These are phyloP conservation scores for Metarhizium guizhouense DNA, from an alignment of 2,329 filamentous ascomycete species.

Conservation along the genomic window DNA sequence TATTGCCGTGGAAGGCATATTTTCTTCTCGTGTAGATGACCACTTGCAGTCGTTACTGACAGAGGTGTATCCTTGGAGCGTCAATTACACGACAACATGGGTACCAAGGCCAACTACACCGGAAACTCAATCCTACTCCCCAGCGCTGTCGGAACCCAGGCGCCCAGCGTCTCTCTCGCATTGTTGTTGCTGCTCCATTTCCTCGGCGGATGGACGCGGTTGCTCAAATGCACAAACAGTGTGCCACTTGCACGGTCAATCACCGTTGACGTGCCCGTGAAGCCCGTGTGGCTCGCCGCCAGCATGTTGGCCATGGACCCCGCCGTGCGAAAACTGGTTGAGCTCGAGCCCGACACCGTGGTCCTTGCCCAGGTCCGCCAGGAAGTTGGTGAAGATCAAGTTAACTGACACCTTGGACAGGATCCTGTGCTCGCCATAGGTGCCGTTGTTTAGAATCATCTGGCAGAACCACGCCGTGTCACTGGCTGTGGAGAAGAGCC, in stretches of 20 bases:
- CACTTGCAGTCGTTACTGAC: too few relatives aligned
- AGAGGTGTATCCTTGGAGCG: too few relatives aligned
- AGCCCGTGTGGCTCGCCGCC: conserved; percentile 12
- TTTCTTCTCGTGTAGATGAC: too few relatives aligned
- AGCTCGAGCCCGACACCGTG: conserved; percentile 13
- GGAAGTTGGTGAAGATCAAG: conserved; percentile 24
- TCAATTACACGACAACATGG: too few relatives aligned
- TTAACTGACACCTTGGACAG: conserved; percentile 19
- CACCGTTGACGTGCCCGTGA: conserved; percentile 12
- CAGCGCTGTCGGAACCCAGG: conserved; percentile 11
- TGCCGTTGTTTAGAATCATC: conserved; percentile 28
- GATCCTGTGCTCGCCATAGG: conserved; percentile 19
- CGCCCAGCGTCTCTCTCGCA: conserved; percentile 11
- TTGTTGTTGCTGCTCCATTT: conserved; percentile 21
- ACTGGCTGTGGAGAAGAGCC: conserved; percentile 22
- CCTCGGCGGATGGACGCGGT: conserved; percentile 11
- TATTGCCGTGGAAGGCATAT: too few relatives aligned
- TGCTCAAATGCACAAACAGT: conserved; percentile 13
- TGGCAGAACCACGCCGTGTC: conserved; percentile 24
- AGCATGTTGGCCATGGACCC: conserved; percentile 17
- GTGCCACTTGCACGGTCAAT: conserved; percentile 14
- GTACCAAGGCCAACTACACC: too few relatives aligned
- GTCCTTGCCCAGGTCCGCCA: conserved; percentile 15
- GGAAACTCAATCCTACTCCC: conserved; percentile 10
- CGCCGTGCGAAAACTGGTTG: conserved; percentile 2